Evolutionary conservation across 306 rosid species (phyloP).

Genomic region (Astragalus membranaceus): DNA sequence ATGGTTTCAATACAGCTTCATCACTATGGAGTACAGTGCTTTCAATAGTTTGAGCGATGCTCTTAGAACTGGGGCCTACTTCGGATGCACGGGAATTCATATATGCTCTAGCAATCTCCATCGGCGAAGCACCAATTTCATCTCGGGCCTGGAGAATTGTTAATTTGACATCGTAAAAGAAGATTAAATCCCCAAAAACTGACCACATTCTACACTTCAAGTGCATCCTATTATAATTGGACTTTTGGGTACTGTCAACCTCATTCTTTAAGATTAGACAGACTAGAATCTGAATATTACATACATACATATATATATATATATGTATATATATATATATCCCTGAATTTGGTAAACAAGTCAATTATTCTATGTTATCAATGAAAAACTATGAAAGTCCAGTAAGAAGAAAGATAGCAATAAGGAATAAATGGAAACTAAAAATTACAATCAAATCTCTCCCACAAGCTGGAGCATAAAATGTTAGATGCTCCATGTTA

Average conservation of each 20-base stretch:
- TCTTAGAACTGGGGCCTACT: conserved; percentile 41
- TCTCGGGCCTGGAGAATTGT: conserved; percentile 46
- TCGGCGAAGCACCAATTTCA: conserved; percentile 69
- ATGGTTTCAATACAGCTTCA: conserved; percentile 41
- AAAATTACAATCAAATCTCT: neutral
- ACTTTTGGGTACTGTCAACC: neutral
- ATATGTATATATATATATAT: neutral
- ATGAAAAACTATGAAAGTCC: neutral
- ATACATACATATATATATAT: no score
- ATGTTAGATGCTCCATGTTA: no score
- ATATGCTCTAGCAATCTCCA: conserved; percentile 83
- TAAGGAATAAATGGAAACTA: neutral
- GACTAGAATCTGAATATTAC: neutral
- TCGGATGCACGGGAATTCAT: conserved; percentile 65
- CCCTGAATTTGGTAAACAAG: neutral
- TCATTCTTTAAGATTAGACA: neutral
- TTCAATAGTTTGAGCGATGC: conserved; percentile 29
- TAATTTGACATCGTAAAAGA: neutral
- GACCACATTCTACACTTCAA: neutral
- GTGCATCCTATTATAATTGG: neutral
- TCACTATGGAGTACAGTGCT: conserved; percentile 27
- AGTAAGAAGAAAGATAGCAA: neutral
- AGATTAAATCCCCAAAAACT: neutral
- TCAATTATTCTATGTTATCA: neutral
- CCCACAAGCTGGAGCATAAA: no score